Evolutionary conservation across 108 stramenopile species (phyloP), one percentile per base, ranked within the genome.

Genomic region (Seminavis robusta): DNA sequence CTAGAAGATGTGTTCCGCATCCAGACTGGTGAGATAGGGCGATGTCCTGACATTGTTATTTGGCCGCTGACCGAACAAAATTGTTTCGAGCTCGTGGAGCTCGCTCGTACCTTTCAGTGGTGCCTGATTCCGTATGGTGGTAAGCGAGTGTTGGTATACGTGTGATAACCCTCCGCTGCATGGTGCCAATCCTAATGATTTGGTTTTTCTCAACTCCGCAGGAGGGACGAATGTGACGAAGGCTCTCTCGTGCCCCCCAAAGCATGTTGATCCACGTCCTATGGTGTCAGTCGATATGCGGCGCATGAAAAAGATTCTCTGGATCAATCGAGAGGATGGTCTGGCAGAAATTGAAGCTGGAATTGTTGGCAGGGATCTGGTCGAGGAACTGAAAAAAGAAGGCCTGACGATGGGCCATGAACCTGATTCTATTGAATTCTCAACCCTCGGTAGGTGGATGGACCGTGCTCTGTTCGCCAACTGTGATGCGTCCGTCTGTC

Each of bases 91-190:
- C 50, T 93, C 4, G 76, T 95, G 40, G 52, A 66, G 39, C 54
- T 73, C 17, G 90, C 93, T 2, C 56, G 46, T 27, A 19, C 34
- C 4, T 34, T 67, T n/a, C 48, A 76, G 34, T 88, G 84, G 72
- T 95, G 94, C 45, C 52, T 97, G 30, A 95, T 97, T 32, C 96
- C 96, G 4, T 93, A 89, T 68, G 96, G 96, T 47, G 96, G 96
- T n/a, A n/a, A n/a, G n/a, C n/a, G n/a, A n/a, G n/a, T n/a, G n/a
- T n/a, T n/a, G n/a, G n/a, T n/a, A n/a, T n/a, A n/a, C n/a, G n/a
- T n/a, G n/a, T n/a, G n/a, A n/a, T n/a, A n/a, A n/a, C n/a, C n/a
- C n/a, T n/a, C n/a, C n/a, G n/a, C n/a, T n/a, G n/a, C n/a, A n/a
- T n/a, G n/a, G n/a, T n/a, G n/a, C n/a, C n/a, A n/a, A n/a, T n/a